Evolutionary conservation across 2,329 filamentous ascomycete genomes (phyloP).

Genomic region (Aspergillus sp.): DNA sequence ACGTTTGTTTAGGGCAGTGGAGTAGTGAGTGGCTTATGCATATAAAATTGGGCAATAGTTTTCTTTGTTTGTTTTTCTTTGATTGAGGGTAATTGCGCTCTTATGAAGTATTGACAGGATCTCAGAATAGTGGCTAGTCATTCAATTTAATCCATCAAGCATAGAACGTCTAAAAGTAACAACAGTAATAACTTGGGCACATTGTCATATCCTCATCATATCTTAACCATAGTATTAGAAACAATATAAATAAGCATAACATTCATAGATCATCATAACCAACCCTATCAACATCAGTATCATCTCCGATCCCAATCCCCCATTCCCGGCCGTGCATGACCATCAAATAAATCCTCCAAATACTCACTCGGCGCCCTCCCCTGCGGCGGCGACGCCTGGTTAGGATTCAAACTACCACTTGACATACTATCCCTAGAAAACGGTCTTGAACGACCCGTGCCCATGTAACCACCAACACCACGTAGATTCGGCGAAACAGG

Average conservation of each 20-base stretch:
- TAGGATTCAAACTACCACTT: slow-evolving; percentile 59
- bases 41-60: slow-evolving; percentile 1
- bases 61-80: slow-evolving; percentile 3
- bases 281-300: background rate
- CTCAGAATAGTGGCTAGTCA: background rate
- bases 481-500: slow-evolving; percentile 58
- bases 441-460: background rate
- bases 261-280: background rate
- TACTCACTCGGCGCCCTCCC: slow-evolving; percentile 80
- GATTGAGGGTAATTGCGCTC: background rate
- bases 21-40: background rate
- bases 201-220: no score
- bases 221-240: background rate
- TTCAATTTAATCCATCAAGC: background rate
- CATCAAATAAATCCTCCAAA: slow-evolving; percentile 81
- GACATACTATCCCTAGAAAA: slow-evolving; percentile 17
- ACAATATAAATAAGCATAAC: background rate
- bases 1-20: no score
- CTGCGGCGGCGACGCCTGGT: slow-evolving; percentile 49
- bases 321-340: slow-evolving; percentile 42
- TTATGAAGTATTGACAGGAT: background rate
- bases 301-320: background rate
- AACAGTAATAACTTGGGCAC: no score
- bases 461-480: slow-evolving; percentile 24
- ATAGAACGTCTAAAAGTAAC: no score